phyloP scores from a whole-genome alignment of 2,329 filamentous ascomycete species.

The Cordyceps javanica region DNA sequence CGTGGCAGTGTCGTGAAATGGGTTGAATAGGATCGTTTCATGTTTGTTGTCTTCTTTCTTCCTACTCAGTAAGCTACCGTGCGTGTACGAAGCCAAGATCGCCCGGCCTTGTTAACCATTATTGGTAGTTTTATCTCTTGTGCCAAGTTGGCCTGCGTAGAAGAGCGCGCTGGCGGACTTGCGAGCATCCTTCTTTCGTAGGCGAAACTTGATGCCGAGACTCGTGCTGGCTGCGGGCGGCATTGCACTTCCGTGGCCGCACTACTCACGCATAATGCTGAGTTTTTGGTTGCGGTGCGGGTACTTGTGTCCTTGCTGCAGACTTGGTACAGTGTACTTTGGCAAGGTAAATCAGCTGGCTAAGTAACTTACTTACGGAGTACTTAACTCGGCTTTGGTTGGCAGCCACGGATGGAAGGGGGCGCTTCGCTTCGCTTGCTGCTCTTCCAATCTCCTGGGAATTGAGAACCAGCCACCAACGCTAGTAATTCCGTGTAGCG shows the following conservation, averaged over 20 bases:
- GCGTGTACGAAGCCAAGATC: neutral
- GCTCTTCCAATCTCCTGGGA: neutral
- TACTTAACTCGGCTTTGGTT: neutral
- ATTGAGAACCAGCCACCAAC: too few species aligned
- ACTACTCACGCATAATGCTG: neutral
- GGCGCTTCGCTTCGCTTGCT: slow-evolving; percentile 3
- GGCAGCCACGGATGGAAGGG: neutral
- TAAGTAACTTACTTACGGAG: too few species aligned
- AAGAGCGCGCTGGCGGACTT: neutral
- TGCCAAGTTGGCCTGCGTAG: neutral
- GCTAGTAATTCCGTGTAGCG: neutral
- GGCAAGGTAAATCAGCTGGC: too few species aligned
- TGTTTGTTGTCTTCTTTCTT: too few species aligned
- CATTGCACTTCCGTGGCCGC: neutral
- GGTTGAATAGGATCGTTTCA: neutral
- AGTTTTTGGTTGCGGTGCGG: neutral
- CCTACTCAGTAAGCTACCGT: neutral
- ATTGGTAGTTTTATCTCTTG: neutral
- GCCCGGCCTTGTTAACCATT: neutral
- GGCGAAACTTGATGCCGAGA: neutral
- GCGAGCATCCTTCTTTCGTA: neutral
- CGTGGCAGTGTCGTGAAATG: neutral
- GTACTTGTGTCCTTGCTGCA: neutral
- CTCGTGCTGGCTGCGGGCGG: slow-evolving; percentile 3
- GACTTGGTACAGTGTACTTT: neutral